Evolutionary conservation across 2,329 filamentous ascomycete genomes (phyloP).

Genomic region (Tolypocladium ophioglossoides): DNA sequence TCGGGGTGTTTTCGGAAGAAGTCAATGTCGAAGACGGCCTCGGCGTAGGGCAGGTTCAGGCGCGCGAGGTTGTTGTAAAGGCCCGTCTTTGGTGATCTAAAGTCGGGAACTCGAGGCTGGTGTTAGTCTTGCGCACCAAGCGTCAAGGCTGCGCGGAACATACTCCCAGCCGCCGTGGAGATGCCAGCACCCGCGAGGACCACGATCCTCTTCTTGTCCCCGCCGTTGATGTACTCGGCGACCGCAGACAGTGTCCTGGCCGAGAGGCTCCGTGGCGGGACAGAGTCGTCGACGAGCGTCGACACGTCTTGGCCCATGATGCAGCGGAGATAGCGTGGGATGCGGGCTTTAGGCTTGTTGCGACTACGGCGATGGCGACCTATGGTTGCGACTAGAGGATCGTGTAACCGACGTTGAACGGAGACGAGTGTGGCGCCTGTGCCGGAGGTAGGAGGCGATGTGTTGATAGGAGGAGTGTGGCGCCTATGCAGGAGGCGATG

Average conservation of each 20-base stretch:
- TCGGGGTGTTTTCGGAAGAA: constrained; percentile 79
- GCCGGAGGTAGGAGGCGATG: too few species aligned
- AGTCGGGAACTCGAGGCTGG: constrained; percentile 67
- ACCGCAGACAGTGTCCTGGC: constrained; percentile 62
- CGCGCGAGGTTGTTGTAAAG: constrained; percentile 86
- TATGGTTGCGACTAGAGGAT: neutral
- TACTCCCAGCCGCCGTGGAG: constrained; percentile 59
- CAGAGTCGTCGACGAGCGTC: constrained; percentile 49
- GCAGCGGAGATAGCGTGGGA: constrained; percentile 11
- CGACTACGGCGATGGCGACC: neutral
- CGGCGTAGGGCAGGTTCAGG: constrained; percentile 76
- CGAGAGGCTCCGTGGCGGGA: constrained; percentile 52
- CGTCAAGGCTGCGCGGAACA: neutral
- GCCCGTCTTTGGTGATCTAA: constrained; percentile 84
- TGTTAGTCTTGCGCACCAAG: neutral
- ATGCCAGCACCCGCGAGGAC: constrained; percentile 90
- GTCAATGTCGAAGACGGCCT: constrained; percentile 87
- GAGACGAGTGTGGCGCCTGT: neutral
- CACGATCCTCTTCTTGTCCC: constrained; percentile 59
- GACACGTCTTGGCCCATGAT: constrained; percentile 87
- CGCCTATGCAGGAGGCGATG: too few species aligned
- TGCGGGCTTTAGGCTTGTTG: neutral
- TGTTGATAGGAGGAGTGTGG: too few species aligned
- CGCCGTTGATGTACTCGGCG: constrained; percentile 69
- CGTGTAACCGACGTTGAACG: rapidly evolving